phyloP scores from a whole-genome alignment of 2,329 filamentous ascomycete genomes.

The Colletotrichum destructivum region DNA sequence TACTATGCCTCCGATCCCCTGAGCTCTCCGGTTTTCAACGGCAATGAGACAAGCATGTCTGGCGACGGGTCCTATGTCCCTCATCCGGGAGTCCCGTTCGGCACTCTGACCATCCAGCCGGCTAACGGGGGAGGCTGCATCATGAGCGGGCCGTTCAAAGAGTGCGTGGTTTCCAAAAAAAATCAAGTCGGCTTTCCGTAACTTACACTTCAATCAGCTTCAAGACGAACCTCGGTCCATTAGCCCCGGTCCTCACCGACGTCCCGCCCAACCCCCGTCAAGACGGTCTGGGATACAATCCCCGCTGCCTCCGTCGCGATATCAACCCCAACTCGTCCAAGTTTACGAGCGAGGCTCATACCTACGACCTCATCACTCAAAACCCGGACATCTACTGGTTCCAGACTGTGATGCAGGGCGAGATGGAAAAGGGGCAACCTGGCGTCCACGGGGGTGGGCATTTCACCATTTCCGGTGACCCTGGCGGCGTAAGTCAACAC shows the following conservation, averaged over 20 bases:
- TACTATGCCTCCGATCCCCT: constrained; percentile 60
- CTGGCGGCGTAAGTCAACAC: constrained; percentile 43
- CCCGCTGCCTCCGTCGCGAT: constrained; percentile 61
- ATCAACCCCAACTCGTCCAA: constrained; percentile 52
- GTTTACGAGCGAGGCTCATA: constrained; percentile 32
- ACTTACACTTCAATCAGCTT: constrained; percentile 50
- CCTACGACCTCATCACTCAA: constrained; percentile 49
- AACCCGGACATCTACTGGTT: constrained; percentile 51
- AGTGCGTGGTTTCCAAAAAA: constrained; percentile 51
- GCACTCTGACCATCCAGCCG: constrained; percentile 52
- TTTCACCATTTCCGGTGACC: constrained; percentile 56
- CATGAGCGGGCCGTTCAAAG: constrained; percentile 64
- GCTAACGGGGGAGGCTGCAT: constrained; percentile 72
- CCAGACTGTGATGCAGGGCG: constrained; percentile 54
- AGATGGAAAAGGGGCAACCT: constrained; percentile 41
- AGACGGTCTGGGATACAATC: constrained; percentile 59
- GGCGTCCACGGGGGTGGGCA: constrained; percentile 57
- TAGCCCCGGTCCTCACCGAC: constrained; percentile 47
- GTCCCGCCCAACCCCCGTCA: constrained; percentile 49
- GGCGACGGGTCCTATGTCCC: constrained; percentile 60
- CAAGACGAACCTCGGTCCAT: constrained; percentile 54
- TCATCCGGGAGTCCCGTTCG: constrained; percentile 14
- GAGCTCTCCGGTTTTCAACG: constrained; percentile 69
- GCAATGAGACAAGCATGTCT: constrained; percentile 64
- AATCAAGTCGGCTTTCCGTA: constrained; percentile 44